Base-by-base conservation (phyloP, 2,329 filamentous ascomycete species). In the Dendryphion nanum region DNA sequence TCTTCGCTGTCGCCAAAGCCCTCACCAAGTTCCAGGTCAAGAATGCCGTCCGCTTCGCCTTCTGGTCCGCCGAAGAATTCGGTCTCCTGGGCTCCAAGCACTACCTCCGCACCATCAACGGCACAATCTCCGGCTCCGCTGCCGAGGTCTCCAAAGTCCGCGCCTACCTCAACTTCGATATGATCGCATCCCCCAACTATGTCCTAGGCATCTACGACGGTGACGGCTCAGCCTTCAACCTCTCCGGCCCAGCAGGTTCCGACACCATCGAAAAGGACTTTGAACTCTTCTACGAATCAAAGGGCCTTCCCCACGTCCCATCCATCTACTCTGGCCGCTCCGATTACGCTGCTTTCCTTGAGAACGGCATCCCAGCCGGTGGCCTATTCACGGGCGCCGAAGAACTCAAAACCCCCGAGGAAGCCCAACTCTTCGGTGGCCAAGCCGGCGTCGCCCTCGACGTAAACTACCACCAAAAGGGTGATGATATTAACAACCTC, bases 101-200 rank as follows among this genome's bases (percentile, higher is more conserved):
- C 50, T 69, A 68, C 53, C 50, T 66, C 37, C 59, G 58, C 47
- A 53, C 50, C 7, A 53, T 67, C 37, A 61, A 61, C 44, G 59
- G 59, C 18, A 54, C 51, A 15, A 49, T 67, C 19, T 42, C 45
- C 23, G 59, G 59, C 30, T 48, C 43, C 20, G 37, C 45, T n/a
- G 42, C 50, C 3, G 64, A 68, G 38, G 57, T 61, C 18, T 45
- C 42, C 38, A 67, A 68, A 47, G 55, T 69, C 38, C 57, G 64
- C 8, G 61, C 66, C 10, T 68, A 68, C 48, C 63, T 69, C 45
- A 68, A 69, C 57, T 69, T 68, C 50, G 67, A 69, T 51, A 69
- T 69, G 67, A 64, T 68, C 29, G 64, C 61, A 4, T 59, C 51
- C 3, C 64, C 64, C 30, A 68, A 67, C 59, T 68, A 63, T 43